Evolutionary conservation across 768 basidiomycete species (phyloP).

Genomic region (Cystobasidiopsis lactophilus): DNA sequence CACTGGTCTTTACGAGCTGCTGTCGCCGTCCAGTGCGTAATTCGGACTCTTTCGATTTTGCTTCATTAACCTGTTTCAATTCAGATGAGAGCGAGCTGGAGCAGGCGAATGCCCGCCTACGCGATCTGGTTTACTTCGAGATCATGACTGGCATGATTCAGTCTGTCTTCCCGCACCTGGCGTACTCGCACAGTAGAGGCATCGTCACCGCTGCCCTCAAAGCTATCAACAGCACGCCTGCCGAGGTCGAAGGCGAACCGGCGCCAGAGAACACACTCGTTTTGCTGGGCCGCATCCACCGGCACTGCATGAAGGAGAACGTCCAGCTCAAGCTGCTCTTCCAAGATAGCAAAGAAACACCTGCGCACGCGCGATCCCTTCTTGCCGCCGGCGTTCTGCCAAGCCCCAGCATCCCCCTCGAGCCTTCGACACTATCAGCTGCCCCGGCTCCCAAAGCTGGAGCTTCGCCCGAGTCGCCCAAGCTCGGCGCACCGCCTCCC

Average conservation of each 20-base stretch:
- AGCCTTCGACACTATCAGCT: no score
- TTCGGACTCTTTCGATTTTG: no score
- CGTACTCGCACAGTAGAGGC: background rate
- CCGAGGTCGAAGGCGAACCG: background rate
- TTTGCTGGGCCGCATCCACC: background rate
- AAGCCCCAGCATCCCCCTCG: no score
- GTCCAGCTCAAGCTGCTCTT: background rate
- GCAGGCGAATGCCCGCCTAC: slow-evolving; percentile 42
- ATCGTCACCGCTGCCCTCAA: background rate
- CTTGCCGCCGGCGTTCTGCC: no score
- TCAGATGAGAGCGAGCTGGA: slow-evolving; percentile 30
- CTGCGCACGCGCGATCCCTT: background rate
- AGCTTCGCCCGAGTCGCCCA: no score
- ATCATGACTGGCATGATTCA: background rate
- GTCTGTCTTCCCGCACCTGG: background rate
- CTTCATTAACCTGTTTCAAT: background rate
- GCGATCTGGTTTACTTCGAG: slow-evolving; percentile 30
- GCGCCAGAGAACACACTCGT: background rate
- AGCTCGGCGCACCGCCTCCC: no score
- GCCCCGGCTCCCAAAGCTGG: no score
- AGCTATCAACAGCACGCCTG: background rate
- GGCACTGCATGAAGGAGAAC: background rate
- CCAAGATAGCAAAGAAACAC: background rate
- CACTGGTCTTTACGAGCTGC: background rate
- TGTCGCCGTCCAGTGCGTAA: background rate